Evolutionary conservation across 2,329 filamentous ascomycete genomes (phyloP).

Genomic region (Clonostachys rosea): DNA sequence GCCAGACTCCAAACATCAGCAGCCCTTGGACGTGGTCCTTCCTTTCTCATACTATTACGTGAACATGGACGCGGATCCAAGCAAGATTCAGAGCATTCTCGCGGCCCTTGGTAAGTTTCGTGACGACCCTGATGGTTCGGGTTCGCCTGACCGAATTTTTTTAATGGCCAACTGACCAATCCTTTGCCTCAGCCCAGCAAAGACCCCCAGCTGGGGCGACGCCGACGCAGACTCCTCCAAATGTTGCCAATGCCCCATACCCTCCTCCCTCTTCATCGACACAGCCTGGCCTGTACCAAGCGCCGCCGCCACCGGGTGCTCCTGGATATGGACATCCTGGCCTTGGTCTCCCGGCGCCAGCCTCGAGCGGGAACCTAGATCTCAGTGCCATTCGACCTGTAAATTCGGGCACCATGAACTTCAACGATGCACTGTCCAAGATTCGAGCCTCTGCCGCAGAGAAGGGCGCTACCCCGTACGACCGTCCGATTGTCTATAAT

Average conservation of each 20-base stretch:
- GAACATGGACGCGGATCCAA: conserved; percentile 23
- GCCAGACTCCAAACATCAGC: too few species aligned
- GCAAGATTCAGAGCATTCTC: conserved; percentile 40
- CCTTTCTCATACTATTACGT: too few species aligned
- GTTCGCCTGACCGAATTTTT: neutral
- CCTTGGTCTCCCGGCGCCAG: conserved; percentile 56
- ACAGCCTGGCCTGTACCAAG: conserved; percentile 20
- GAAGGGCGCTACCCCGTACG: conserved; percentile 65
- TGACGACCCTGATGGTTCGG: too few species aligned
- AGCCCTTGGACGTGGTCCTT: too few species aligned
- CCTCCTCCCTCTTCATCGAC: conserved; percentile 29
- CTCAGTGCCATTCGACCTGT: conserved; percentile 75
- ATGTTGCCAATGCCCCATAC: conserved; percentile 27
- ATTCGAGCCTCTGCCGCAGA: conserved; percentile 78
- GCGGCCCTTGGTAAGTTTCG: conserved; percentile 39
- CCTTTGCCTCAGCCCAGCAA: conserved; percentile 16
- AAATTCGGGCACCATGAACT: conserved; percentile 76
- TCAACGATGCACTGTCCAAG: conserved; percentile 80
- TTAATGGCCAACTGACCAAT: conserved; percentile 5
- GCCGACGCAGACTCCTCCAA: conserved; percentile 34
- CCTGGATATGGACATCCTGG: conserved; percentile 16
- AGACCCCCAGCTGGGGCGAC: conserved; percentile 35
- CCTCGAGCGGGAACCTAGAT: conserved; percentile 72
- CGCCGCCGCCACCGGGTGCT: conserved; percentile 22
- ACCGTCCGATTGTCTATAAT: conserved; percentile 45